Percentiles rank a stretch among this genome's conserved stretches.
These are phyloP conservation scores for Scutellaria baicalensis DNA, from an alignment of 257 asterid species.

Conservation along the genomic window DNA sequence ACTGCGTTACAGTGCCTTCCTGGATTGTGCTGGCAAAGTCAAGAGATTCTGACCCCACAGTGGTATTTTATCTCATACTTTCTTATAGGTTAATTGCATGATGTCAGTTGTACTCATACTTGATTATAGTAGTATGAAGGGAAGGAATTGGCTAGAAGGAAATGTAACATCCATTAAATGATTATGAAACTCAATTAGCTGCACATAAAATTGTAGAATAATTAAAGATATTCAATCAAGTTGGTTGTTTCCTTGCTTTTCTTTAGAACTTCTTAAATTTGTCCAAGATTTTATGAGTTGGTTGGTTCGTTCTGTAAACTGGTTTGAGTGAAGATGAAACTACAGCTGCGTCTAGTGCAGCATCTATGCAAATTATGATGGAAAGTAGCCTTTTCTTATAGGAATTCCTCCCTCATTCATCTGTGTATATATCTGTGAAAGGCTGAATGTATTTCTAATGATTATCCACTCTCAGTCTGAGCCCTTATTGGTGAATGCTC, in stretches of 20 bases:
- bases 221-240: not conserved
- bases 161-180: no score
- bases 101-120: slow-evolving; percentile 2
- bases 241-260: not conserved
- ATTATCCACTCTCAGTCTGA: not conserved
- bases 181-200: not conserved
- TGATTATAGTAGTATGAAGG: not conserved
- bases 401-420: not conserved
- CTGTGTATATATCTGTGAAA: not conserved
- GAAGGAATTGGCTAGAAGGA: no score
- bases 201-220: not conserved
- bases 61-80: slow-evolving; percentile 48
- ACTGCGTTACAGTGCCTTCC: slow-evolving; percentile 84
- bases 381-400: not conserved
- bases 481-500: not conserved
- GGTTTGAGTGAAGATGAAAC: not conserved
- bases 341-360: not conserved
- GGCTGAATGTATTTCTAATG: not conserved
- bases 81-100: slow-evolving; percentile 15
- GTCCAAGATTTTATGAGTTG: not conserved
- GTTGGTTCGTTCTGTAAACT: not conserved
- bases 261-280: not conserved
- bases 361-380: not conserved
- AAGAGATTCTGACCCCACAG: slow-evolving; percentile 88
- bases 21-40: slow-evolving; percentile 94